These are phyloP conservation scores for Penicillium taxi DNA, from an alignment of 495 filamentous ascomycete genomes.

Conservation along the genomic window DNA sequence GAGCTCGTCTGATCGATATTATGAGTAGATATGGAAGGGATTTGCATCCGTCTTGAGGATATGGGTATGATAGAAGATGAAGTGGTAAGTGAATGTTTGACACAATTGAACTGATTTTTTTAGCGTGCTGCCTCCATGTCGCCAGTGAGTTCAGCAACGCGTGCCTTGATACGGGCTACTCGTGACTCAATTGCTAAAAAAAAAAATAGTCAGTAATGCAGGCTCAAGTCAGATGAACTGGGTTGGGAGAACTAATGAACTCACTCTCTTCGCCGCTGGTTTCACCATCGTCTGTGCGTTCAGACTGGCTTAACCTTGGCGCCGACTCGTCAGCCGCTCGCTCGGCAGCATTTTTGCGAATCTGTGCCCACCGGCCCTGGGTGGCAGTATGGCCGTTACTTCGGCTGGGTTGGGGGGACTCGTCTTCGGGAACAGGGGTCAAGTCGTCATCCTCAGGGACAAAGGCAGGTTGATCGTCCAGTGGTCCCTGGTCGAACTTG, in stretches of 20 bases:
- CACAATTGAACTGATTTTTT: conserved; percentile 7
- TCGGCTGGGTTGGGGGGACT: neutral
- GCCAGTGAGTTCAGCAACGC: conserved; percentile 88
- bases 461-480: conserved; percentile 80
- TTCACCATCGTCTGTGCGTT: conserved; percentile 67
- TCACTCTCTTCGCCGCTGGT: conserved; percentile 95
- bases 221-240: neutral
- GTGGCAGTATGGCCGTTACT: conserved; percentile 16
- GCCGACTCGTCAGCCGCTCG: conserved; percentile 55
- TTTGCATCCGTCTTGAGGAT: neutral
- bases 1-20: conserved; percentile 4
- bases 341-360: conserved; percentile 86
- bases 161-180: conserved; percentile 94
- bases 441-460: conserved; percentile 54
- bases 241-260: conserved; percentile 23
- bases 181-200: conserved; percentile 80
- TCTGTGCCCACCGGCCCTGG: conserved; percentile 74
- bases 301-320: conserved; percentile 34
- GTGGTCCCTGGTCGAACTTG: conserved; percentile 83
- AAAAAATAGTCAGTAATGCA: conserved; percentile 16
- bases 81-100: neutral
- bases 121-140: conserved; percentile 54
- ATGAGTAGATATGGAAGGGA: neutral
- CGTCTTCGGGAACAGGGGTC: conserved; percentile 2
- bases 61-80: conserved; percentile 1